These are phyloP conservation scores for Fusarium subtropicale DNA, from an alignment of 2,329 filamentous ascomycete genomes.

Conservation along the genomic window DNA sequence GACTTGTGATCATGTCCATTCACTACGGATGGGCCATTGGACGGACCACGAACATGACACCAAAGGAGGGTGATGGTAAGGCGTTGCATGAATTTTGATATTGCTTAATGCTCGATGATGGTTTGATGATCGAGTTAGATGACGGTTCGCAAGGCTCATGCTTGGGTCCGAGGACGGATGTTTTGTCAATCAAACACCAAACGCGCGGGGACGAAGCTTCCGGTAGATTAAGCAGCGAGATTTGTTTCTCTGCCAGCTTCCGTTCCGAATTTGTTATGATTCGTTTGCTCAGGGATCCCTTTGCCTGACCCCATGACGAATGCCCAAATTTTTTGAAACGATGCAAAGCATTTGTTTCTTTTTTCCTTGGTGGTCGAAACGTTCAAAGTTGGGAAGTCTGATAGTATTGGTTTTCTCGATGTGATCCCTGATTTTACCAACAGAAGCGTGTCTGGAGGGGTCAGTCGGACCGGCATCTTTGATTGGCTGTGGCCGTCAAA, in stretches of 20 bases:
- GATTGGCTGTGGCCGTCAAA: conserved; percentile 28
- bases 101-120: not conserved
- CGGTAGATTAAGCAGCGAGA: conserved; percentile 1
- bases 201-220: conserved; percentile 11
- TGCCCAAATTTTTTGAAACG: conserved; percentile 9
- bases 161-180: conserved; percentile 17
- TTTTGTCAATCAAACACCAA: conserved; percentile 31
- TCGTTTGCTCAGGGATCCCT: conserved; percentile 7
- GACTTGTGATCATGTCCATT: not conserved
- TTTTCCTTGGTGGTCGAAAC: conserved; percentile 13
- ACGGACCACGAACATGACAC: not conserved
- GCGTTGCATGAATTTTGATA: not conserved
- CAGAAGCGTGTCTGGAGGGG: conserved; percentile 6
- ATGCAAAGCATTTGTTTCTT: conserved; percentile 12
- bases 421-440: conserved; percentile 14
- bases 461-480: not conserved
- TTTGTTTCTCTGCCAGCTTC: conserved; percentile 8
- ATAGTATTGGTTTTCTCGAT: conserved; percentile 3
- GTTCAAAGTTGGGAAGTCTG: not conserved
- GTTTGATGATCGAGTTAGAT: not conserved
- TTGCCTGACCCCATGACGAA: not conserved
- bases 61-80: not conserved
- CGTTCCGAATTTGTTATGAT: conserved; percentile 23
- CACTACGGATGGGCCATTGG: not conserved
- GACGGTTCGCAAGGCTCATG: conserved; percentile 13